phyloP scores from a whole-genome alignment of 345 rosid species.

The Acer yangbiense region DNA sequence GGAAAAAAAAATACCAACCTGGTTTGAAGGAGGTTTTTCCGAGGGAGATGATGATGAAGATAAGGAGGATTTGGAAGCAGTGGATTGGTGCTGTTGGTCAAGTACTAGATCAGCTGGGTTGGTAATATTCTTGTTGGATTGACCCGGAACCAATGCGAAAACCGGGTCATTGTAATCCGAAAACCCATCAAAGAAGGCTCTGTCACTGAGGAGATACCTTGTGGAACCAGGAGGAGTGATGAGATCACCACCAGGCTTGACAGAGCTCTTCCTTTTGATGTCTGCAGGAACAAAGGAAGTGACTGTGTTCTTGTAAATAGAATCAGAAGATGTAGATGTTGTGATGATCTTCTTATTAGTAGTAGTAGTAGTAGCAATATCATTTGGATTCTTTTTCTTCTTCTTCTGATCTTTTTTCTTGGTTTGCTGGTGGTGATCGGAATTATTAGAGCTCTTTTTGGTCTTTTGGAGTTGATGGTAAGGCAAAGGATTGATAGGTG shows the following conservation, averaged over 20 bases:
- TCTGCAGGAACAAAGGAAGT: background rate
- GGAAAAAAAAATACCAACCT: conserved; percentile 33
- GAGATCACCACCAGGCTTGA: conserved; percentile 39
- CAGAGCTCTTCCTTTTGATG: conserved; percentile 38
- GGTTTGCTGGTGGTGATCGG: conserved; percentile 22
- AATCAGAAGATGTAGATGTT: background rate
- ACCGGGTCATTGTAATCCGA: conserved; percentile 43
- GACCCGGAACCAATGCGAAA: conserved; percentile 34
- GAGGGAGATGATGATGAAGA: conserved; percentile 22
- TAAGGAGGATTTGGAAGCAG: conserved; percentile 30
- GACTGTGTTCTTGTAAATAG: background rate
- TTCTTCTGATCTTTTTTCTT: conserved; percentile 40
- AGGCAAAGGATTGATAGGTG: conserved; percentile 47
- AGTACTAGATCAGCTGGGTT: conserved; percentile 5
- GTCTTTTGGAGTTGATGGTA: conserved; percentile 41
- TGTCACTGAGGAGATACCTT: conserved; percentile 65
- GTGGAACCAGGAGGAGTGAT: conserved; percentile 73
- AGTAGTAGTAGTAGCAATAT: background rate
- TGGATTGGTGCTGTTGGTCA: conserved; percentile 28
- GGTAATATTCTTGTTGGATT: conserved; percentile 21
- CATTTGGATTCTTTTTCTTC: conserved; percentile 26
- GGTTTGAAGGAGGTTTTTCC: conserved; percentile 48
- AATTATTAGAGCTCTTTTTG: conserved; percentile 25
- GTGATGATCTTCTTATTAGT: background rate
- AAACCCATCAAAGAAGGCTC: conserved; percentile 37